A percentile compares a stretch with the other conserved stretches of the same genome.
These are phyloP conservation scores for Jatropha podagrica DNA, from an alignment of 441 rosid species.

Conservation along the genomic window DNA sequence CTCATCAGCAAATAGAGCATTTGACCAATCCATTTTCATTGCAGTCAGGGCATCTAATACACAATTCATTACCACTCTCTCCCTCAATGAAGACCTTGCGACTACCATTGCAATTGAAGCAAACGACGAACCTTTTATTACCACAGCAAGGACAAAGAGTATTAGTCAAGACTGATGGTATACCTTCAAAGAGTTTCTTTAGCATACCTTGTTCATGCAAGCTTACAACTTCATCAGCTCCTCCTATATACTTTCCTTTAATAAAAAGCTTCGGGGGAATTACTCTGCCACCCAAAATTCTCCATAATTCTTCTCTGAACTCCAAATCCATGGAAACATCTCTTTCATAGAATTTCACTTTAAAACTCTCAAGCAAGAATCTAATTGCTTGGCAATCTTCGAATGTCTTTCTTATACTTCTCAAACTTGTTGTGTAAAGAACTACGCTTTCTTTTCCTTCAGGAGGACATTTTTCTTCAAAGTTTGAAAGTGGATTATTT, in stretches of 20 bases:
- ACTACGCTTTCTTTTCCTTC: conserved; percentile 63
- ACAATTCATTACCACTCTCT: conserved; percentile 26
- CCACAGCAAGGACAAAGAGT: conserved; percentile 56
- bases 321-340: conserved; percentile 80
- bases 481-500: conserved; percentile 29
- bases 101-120: conserved; percentile 74
- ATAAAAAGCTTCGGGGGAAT: conserved; percentile 79
- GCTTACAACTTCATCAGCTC: conserved; percentile 71
- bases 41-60: conserved; percentile 61
- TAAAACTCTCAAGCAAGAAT: conserved; percentile 62
- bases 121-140: conserved; percentile 59
- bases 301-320: conserved; percentile 77
- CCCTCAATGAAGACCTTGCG: conserved; percentile 44
- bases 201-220: conserved; percentile 85
- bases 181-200: conserved; percentile 64
- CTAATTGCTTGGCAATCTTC: conserved; percentile 64
- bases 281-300: conserved; percentile 50
- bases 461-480: conserved; percentile 63
- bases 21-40: conserved; percentile 86
- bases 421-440: conserved; percentile 76
- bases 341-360: conserved; percentile 52
- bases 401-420: conserved; percentile 79
- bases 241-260: conserved; percentile 81
- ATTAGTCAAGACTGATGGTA: conserved; percentile 32
- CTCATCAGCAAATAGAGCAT: conserved; percentile 60